Evolutionary conservation across 1,284 basidiomycete species (phyloP).

Genomic region (Irpex sp.): DNA sequence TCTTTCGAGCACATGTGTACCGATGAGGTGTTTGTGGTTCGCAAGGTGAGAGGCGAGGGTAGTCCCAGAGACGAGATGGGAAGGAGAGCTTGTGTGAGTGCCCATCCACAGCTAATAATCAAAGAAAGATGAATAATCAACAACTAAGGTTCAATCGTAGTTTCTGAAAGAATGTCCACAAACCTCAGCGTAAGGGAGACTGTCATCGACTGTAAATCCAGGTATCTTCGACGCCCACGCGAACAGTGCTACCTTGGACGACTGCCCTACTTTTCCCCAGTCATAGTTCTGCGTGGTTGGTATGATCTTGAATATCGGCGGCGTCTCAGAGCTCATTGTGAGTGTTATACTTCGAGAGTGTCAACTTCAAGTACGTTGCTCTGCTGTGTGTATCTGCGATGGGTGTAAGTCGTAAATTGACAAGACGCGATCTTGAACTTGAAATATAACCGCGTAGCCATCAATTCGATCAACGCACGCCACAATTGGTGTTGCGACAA

Average conservation of each 20-base stretch:
- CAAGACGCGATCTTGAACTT: no score
- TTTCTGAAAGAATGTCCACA: not conserved
- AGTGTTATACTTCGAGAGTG: not conserved
- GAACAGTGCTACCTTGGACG: slow-evolving; percentile 61
- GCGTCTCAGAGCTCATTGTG: not conserved
- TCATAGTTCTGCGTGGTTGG: slow-evolving; percentile 73
- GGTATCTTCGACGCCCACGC: slow-evolving; percentile 39
- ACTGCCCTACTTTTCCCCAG: slow-evolving; percentile 66
- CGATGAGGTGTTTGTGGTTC: slow-evolving; percentile 67
- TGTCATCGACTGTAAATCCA: slow-evolving; percentile 47
- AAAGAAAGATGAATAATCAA: slow-evolving; percentile 3
- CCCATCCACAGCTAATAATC: slow-evolving; percentile 92
- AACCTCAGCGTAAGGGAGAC: slow-evolving; percentile 66
- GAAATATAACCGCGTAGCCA: not conserved
- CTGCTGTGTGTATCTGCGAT: not conserved
- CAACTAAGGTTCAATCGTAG: no score
- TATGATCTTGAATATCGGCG: slow-evolving; percentile 59
- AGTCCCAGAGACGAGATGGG: slow-evolving; percentile 41
- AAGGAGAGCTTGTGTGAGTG: slow-evolving; percentile 89
- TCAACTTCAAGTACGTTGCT: not conserved
- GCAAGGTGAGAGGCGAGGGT: slow-evolving; percentile 63
- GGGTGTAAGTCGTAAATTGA: not conserved
- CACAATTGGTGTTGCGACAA: not conserved
- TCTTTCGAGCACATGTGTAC: slow-evolving; percentile 56
- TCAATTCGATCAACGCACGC: not conserved